phyloP scores from a whole-genome alignment of 352 stramenopile species.

The Phytophthora pistaciae region DNA sequence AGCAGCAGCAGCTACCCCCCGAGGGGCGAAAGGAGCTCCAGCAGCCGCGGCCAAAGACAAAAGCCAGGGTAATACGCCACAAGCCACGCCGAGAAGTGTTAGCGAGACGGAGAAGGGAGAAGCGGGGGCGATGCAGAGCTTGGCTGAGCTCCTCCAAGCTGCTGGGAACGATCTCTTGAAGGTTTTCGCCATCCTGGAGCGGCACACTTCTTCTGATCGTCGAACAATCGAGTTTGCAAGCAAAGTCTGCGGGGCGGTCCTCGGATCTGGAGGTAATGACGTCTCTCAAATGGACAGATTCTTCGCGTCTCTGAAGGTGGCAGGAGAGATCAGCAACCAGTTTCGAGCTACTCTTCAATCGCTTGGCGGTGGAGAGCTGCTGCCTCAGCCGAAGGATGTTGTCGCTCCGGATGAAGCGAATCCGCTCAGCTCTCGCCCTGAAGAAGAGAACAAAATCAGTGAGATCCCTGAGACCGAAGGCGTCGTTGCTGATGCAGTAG shows the following conservation, averaged over 20 bases:
- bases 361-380: conserved; percentile 41
- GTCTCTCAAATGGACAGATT: conserved; percentile 34
- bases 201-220: conserved; percentile 27
- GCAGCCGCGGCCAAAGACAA: conserved; percentile 29
- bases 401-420: conserved; percentile 5
- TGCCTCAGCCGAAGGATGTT: conserved; percentile 32
- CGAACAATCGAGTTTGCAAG: conserved; percentile 41
- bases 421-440: conserved; percentile 4
- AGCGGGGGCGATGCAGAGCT: conserved; percentile 19
- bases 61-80: conserved; percentile 34
- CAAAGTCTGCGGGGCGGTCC: conserved; percentile 40
- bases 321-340: conserved; percentile 41
- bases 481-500: background rate
- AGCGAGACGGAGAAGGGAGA: conserved; percentile 17
- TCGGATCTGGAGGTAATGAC: conserved; percentile 18
- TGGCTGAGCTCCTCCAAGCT: conserved; percentile 51
- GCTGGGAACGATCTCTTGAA: conserved; percentile 43
- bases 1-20: conserved; percentile 13
- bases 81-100: conserved; percentile 32
- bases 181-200: conserved; percentile 37
- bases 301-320: conserved; percentile 55
- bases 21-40: conserved; percentile 10
- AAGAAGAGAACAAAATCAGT: conserved; percentile 7
- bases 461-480: conserved; percentile 7
- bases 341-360: conserved; percentile 45